These are phyloP conservation scores for Candida maltosa DNA, from an alignment of 805 yeast species.

Conservation along the genomic window DNA sequence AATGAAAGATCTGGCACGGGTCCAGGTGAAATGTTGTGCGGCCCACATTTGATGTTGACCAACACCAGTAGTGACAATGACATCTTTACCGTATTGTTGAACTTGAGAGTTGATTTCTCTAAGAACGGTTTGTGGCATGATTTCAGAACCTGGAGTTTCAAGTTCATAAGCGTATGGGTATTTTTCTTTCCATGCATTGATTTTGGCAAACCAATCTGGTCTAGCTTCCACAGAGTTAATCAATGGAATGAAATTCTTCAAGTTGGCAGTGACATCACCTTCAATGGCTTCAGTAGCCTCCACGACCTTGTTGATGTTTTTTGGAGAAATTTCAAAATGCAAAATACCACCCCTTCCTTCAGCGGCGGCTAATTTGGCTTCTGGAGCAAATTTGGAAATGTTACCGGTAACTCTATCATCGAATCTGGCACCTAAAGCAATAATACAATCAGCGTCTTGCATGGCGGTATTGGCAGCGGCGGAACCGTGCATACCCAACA, in stretches of 20 bases:
- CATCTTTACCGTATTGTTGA: conserved; percentile 60
- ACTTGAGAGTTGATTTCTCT: conserved; percentile 74
- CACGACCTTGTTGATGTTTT: conserved; percentile 96
- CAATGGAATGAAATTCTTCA: conserved; percentile 69
- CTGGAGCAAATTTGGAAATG: conserved; percentile 87
- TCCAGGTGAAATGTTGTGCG: conserved; percentile 96
- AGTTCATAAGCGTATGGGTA: conserved; percentile 80
- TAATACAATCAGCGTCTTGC: conserved; percentile 87
- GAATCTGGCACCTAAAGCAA: conserved; percentile 95
- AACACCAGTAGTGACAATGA: conserved; percentile 93
- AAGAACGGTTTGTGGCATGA: conserved; percentile 92
- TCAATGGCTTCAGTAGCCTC: conserved; percentile 95
- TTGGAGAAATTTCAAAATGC: conserved; percentile 94
- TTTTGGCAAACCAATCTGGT: conserved; percentile 73
- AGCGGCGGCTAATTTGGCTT: conserved; percentile 81
- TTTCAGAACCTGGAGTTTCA: conserved; percentile 76
- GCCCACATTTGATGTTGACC: conserved; percentile 99
- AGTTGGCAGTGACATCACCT: conserved; percentile 87
- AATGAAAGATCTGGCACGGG: conserved; percentile 84
- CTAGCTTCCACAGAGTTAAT: conserved; percentile 64
- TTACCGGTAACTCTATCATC: conserved; percentile 97
- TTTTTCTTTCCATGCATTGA: conserved; percentile 78
- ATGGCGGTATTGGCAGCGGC: conserved; percentile 94
- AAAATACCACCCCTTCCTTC: conserved; percentile 93
- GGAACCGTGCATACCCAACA: conserved; percentile 98